phyloP scores from a whole-genome alignment of 495 filamentous ascomycete genomes.

The Articulospora tetracladia region DNA sequence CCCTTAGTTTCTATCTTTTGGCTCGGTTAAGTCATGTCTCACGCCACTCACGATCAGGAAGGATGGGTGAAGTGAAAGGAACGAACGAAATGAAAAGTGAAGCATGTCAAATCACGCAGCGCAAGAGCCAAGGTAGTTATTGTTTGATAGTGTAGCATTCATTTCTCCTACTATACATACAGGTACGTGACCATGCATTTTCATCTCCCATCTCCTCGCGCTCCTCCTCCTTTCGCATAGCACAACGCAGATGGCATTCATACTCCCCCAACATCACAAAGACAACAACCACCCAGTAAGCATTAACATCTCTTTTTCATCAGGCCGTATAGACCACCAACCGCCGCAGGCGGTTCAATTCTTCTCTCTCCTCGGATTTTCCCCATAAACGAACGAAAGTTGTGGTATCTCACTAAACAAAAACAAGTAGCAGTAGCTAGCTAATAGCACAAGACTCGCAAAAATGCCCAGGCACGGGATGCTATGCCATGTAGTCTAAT shows the following conservation, averaged over 20 bases:
- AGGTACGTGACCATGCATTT: neutral
- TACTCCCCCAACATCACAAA: neutral
- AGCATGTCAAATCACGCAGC: too few relatives aligned
- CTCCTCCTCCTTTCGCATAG: neutral
- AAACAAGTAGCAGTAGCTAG: neutral
- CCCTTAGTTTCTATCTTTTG: too few relatives aligned
- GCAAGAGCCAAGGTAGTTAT: neutral
- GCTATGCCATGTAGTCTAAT: slow-evolving; percentile 1
- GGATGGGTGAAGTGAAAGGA: too few relatives aligned
- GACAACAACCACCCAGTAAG: slow-evolving; percentile 2
- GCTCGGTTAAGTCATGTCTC: too few relatives aligned
- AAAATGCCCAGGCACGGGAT: neutral
- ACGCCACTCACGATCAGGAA: too few relatives aligned
- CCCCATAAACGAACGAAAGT: neutral
- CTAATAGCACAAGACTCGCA: neutral
- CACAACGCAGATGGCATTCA: neutral
- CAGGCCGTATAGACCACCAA: neutral
- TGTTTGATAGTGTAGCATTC: slow-evolving; percentile 6
- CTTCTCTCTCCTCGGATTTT: neutral
- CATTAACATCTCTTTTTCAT: slow-evolving; percentile 1
- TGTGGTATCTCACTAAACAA: neutral
- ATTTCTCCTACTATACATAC: neutral
- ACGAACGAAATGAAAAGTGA: too few relatives aligned
- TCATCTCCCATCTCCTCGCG: neutral
- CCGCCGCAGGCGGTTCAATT: neutral